Evolutionary conservation across 225 moss, liverwort and hornwort species (phyloP), one percentile per base, ranked within the genome.

Genomic region (Takakia lepidozioides): DNA sequence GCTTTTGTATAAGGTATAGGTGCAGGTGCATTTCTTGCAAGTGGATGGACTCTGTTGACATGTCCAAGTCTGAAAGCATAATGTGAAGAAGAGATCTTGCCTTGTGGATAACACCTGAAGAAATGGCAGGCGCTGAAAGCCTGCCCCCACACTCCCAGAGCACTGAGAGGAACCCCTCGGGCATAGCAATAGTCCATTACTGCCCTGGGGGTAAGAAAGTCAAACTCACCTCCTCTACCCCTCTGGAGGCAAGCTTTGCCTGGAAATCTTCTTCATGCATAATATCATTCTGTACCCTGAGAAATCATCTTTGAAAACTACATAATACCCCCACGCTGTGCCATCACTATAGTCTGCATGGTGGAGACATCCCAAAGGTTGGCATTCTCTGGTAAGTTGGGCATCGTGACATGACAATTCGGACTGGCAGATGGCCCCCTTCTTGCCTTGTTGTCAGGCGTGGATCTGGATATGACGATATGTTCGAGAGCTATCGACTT

Each of bases 131-230:
- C 21, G 95, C 90, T 45, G 95, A 80, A 19, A 95, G 66, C 51
- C 66, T 67, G 28, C 95, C 95, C 56, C 95, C 95, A 55, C 95
- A 95, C 56, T 95, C 95, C 95, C 90, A 90, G 47, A 95, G 28
- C 36, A 95, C 90, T 5, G 80, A 80, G 50, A 95, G 64, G 37
- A 80, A 90, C 9, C n/a, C 95, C 90, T 49, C 87, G 82, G 48
- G 72, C 57, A 49, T 84, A 87, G 65, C 95, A 95, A 38, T 95
- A 84, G 46, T 95, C 90, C 95, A 95, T 87, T 6, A 87, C 90
- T 10, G 62, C 84, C 27, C 63, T 84, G 26, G 95, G 95, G 37
- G 57, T 72, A 11, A 95, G 66, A 29, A 85, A 80, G n/a, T 95
- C 84, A 39, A 87, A 95, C 68, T 95, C 17, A 95, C 75, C 4